A percentile compares a stretch with the other conserved stretches of the same genome.
Evolutionary conservation across 495 filamentous ascomycete species (phyloP).

Genomic region (Penicillium longicatenatum): DNA sequence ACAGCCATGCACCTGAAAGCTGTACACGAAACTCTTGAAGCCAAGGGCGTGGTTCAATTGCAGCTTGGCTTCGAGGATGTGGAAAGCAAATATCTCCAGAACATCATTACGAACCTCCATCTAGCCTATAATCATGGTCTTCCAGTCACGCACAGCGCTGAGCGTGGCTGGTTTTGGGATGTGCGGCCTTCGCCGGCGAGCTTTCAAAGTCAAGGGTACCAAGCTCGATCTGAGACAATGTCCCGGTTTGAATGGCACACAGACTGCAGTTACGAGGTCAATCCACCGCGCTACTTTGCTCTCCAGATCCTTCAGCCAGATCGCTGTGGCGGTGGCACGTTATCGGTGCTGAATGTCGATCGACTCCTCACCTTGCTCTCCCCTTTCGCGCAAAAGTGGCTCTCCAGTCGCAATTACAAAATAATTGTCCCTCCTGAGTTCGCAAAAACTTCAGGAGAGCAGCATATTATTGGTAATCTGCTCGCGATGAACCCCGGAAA

Average conservation of each 20-base stretch:
- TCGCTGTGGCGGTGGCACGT: slow-evolving; percentile 36
- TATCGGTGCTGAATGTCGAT: slow-evolving; percentile 33
- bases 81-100: slow-evolving; percentile 29
- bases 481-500: slow-evolving; percentile 1
- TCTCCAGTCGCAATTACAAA: slow-evolving; percentile 23
- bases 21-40: background rate
- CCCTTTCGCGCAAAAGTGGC: slow-evolving; percentile 13
- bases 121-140: slow-evolving; percentile 31
- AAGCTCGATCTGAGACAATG: slow-evolving; percentile 41
- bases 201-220: slow-evolving; percentile 18
- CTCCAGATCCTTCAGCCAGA: slow-evolving; percentile 43
- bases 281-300: slow-evolving; percentile 40
- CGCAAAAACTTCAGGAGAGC: slow-evolving; percentile 20
- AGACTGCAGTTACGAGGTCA: slow-evolving; percentile 42
- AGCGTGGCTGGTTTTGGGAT: slow-evolving; percentile 41
- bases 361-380: slow-evolving; percentile 24
- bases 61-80: slow-evolving; percentile 26
- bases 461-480: slow-evolving; percentile 26
- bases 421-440: slow-evolving; percentile 41
- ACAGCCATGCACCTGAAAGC: background rate
- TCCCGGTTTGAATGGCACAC: slow-evolving; percentile 45
- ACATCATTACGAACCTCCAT: slow-evolving; percentile 32
- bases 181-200: slow-evolving; percentile 21
- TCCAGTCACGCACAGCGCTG: slow-evolving; percentile 37
- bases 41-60: slow-evolving; percentile 1